Base-by-base conservation (phyloP, 306 rosid species). In the Casuarina cunninghamiana region DNA sequence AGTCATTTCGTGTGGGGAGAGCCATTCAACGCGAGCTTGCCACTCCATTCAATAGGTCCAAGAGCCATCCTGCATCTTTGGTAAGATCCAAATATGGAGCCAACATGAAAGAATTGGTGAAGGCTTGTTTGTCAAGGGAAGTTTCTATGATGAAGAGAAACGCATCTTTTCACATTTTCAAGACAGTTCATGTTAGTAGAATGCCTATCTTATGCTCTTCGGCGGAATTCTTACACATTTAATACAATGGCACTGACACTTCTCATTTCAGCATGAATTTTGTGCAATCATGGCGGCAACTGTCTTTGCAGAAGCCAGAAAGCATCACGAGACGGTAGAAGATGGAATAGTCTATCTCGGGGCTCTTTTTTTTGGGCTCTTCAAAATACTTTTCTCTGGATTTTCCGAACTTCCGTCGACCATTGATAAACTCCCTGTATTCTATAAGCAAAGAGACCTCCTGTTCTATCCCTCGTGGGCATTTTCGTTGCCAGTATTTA, bases 361-460 rank as follows among this genome's bases (percentile, higher is more conserved):
- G 46, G 86, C 82, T 51, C 79, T 85, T 17, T 13, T 46, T 79
- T 5, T 21, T 82, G 39, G 51, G 13, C 51, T 57, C 53, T 13
- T 82, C 21, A 76, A 72, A 4, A 45, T 68, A 16, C 75, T 82
- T 82, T 82, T 79, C 57, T 79, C 82, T 50, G 88, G 86, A 35
- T 55, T 85, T 58, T 73, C 88, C 2, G 88, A 85, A 75, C 73
- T 85, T 44, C 43, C 88, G 43, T 32, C 82, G 84, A 82, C 86
- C 54, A 79, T 85, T 63, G 10, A 58, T 63, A 85, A 82, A 54
- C 88, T 85, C 72, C 88, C 88, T 68, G 88, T 85, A 37, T 85
- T 79, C 69, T 85, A 79, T 81, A 85, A 85, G 79, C 88, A 85
- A 53, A 82, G 88, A 58, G 88, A 85, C 75, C 80, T 82, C 50